These are phyloP conservation scores for Aspergillus ochraceoroseus DNA, from an alignment of 2,329 filamentous ascomycete genomes.

Conservation along the genomic window DNA sequence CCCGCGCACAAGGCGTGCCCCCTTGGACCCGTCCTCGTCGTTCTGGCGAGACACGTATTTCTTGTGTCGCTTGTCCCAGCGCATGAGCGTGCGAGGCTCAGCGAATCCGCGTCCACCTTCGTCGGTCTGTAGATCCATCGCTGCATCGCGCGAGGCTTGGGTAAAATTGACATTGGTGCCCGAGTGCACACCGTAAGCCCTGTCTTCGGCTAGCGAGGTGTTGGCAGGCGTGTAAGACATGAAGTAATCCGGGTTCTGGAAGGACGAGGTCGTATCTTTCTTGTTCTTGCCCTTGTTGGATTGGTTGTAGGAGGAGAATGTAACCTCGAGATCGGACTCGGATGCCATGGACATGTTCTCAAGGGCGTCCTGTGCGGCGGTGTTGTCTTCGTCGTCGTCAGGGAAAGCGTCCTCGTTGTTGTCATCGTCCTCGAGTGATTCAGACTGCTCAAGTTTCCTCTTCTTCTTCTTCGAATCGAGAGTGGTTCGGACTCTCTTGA, in stretches of 20 bases:
- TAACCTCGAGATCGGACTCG: constrained; percentile 62
- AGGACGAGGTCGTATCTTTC: constrained; percentile 54
- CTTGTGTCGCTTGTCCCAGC: constrained; percentile 95
- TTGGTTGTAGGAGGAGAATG: constrained; percentile 58
- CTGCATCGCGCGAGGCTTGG: constrained; percentile 75
- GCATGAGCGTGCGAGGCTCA: constrained; percentile 69
- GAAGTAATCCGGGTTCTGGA: constrained; percentile 83
- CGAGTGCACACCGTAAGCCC: constrained; percentile 87
- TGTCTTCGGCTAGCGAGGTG: constrained; percentile 77
- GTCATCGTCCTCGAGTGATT: constrained; percentile 22
- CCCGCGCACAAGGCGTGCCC: constrained; percentile 71
- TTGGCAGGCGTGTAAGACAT: constrained; percentile 90
- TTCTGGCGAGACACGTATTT: constrained; percentile 91
- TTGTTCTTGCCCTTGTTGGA: constrained; percentile 46
- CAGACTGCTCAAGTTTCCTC: constrained; percentile 28
- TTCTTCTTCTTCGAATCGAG: constrained; percentile 43
- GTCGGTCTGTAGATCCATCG: constrained; percentile 91
- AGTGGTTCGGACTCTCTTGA: constrained; percentile 42
- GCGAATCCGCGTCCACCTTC: constrained; percentile 74
- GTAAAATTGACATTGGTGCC: constrained; percentile 74
- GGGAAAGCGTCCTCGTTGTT: constrained; percentile 39
- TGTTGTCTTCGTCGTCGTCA: constrained; percentile 40
- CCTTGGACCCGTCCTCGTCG: constrained; percentile 85
- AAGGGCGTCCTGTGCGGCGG: constrained; percentile 28
- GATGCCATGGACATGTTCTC: constrained; percentile 58